These are phyloP conservation scores for Morella rubra DNA, from an alignment of 306 rosid genomes.

Conservation along the genomic window DNA sequence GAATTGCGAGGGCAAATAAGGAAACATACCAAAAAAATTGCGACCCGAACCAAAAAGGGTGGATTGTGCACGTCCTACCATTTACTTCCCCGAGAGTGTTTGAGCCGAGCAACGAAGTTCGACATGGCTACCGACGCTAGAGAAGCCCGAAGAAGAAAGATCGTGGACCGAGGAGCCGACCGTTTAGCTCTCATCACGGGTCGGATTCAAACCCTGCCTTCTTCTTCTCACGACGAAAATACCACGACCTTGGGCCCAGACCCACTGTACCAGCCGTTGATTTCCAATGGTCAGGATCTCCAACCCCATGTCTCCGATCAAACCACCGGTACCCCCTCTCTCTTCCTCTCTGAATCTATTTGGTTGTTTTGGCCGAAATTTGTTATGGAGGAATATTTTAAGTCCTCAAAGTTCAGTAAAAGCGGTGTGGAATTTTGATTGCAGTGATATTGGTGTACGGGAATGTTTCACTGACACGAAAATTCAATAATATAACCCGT, in stretches of 20 bases:
- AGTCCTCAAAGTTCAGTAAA: neutral
- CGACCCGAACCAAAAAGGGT: neutral
- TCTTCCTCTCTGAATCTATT: neutral
- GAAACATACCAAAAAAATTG: neutral
- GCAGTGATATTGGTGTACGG: neutral
- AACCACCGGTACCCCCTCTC: constrained; percentile 36
- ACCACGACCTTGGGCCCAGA: neutral
- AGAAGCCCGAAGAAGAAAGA: constrained; percentile 66
- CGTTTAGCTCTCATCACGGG: constrained; percentile 77
- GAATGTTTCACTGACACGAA: neutral
- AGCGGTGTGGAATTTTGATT: neutral
- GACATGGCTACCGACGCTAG: constrained; percentile 56
- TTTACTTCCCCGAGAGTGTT: no score
- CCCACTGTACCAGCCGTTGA: constrained; percentile 30
- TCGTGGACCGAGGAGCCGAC: constrained; percentile 71
- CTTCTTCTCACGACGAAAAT: constrained; percentile 7
- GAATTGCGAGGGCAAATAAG: neutral
- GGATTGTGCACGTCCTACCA: neutral
- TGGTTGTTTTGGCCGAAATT: neutral
- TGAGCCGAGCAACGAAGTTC: neutral
- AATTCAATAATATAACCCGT: neutral
- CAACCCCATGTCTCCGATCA: constrained; percentile 16
- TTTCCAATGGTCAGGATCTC: constrained; percentile 27
- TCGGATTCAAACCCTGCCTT: constrained; percentile 39
- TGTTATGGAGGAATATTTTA: neutral